Conservation (phyloP, 2,329 filamentous ascomycete genomes). For the Exophiala lecanii-corni region DNA sequence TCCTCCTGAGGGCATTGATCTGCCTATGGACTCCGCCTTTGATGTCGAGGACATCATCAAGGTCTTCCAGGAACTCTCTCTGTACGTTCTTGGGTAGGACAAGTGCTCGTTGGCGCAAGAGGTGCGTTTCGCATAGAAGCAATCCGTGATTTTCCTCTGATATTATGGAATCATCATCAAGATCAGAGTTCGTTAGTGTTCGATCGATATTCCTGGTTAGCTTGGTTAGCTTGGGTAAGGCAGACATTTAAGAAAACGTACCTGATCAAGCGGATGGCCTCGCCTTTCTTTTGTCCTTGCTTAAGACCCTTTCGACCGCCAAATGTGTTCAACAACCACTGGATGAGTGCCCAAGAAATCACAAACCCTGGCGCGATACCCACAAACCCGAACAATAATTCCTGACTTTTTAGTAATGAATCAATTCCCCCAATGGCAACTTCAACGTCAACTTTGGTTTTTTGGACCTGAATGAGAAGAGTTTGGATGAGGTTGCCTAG, state of each 20-base stretch:
- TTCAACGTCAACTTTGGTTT: slow-evolving; percentile 97
- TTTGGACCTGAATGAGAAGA: slow-evolving; percentile 92
- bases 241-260: slow-evolving; percentile 27
- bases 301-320: slow-evolving; percentile 66
- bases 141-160: slow-evolving; percentile 91
- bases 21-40: slow-evolving; percentile 72
- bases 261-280: slow-evolving; percentile 72
- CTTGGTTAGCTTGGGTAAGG: slow-evolving; percentile 1
- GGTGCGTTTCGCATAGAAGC: slow-evolving; percentile 82
- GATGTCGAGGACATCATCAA: slow-evolving; percentile 79
- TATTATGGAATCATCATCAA: slow-evolving; percentile 68
- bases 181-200: slow-evolving; percentile 64
- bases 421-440: slow-evolving; percentile 95
- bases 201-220: slow-evolving; percentile 69
- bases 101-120: slow-evolving; percentile 65
- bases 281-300: slow-evolving; percentile 60
- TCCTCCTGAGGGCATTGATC: slow-evolving; percentile 71
- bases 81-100: slow-evolving; percentile 70
- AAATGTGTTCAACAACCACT: slow-evolving; percentile 67
- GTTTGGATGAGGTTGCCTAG: slow-evolving; percentile 83
- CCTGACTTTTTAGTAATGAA: slow-evolving; percentile 87
- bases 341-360: slow-evolving; percentile 68
- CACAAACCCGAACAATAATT: slow-evolving; percentile 92
- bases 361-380: slow-evolving; percentile 90
- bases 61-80: slow-evolving; percentile 82